These are phyloP conservation scores for Akanthomyces lecanii DNA, from an alignment of 2,329 filamentous ascomycete genomes.

Conservation along the genomic window DNA sequence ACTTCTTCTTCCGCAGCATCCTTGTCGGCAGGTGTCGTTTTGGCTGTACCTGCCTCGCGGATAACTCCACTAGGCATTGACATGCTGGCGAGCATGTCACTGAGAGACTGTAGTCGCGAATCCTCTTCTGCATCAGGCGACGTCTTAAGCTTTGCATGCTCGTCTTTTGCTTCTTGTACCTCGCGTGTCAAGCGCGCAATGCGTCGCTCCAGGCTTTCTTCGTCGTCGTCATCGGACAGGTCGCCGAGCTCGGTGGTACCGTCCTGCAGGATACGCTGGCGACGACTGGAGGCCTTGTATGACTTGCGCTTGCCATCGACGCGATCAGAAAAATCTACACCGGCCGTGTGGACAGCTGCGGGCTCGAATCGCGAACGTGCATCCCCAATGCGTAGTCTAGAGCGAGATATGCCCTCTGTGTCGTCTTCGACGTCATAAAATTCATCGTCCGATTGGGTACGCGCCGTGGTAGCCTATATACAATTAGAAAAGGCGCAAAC, in stretches of 20 bases:
- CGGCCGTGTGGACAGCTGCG: constrained; percentile 67
- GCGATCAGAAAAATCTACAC: constrained; percentile 86
- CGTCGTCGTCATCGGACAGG: constrained; percentile 67
- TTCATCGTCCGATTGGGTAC: constrained; percentile 57
- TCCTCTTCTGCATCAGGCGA: constrained; percentile 37
- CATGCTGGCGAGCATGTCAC: constrained; percentile 67
- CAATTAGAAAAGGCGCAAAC: constrained; percentile 23
- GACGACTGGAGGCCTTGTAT: constrained; percentile 70
- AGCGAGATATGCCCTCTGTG: constrained; percentile 65
- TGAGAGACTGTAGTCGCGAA: constrained; percentile 57
- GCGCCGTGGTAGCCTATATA: constrained; percentile 49
- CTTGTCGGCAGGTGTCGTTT: constrained; percentile 18
- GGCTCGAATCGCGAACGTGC: constrained; percentile 78
- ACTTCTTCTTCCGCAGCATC: constrained; percentile 20
- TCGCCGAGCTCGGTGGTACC: constrained; percentile 67
- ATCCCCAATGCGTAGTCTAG: constrained; percentile 69
- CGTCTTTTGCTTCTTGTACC: constrained; percentile 67
- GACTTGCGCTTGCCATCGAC: constrained; percentile 78
- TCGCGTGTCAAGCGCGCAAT: constrained; percentile 80
- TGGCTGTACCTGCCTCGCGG: constrained; percentile 2
- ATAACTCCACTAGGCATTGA: constrained; percentile 29
- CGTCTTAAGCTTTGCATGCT: constrained; percentile 53
- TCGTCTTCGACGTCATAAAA: constrained; percentile 62
- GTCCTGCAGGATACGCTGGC: constrained; percentile 58
- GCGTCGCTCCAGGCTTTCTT: constrained; percentile 71